Percentiles rank a stretch among this genome's conserved stretches.
phyloP scores from a whole-genome alignment of 129 eudicot genomes.

The Deinandra increscens region DNA sequence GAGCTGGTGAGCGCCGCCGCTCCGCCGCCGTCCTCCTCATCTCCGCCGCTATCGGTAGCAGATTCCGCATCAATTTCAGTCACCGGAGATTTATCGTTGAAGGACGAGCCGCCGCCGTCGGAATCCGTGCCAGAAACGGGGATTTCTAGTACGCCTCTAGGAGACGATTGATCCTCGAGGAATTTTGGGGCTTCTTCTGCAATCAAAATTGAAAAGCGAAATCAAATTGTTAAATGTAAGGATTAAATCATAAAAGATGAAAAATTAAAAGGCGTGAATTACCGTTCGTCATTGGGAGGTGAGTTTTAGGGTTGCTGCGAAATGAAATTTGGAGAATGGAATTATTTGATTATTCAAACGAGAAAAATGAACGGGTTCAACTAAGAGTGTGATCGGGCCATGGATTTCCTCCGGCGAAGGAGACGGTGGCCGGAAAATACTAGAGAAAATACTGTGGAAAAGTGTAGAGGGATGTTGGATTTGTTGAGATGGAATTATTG shows the following conservation, averaged over 20 bases:
- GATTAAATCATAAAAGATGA: background rate
- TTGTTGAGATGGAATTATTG: conserved; percentile 31
- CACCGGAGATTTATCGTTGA: conserved; percentile 29
- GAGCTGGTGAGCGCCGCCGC: conserved; percentile 3
- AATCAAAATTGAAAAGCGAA: conserved; percentile 10
- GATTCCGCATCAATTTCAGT: background rate
- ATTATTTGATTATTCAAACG: background rate
- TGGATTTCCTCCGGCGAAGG: conserved; percentile 18
- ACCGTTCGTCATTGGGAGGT: conserved; percentile 27
- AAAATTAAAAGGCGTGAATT: background rate
- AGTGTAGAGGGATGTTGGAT: conserved; percentile 5
- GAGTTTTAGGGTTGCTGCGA: conserved; percentile 18
- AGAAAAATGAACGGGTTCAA: conserved; percentile 1
- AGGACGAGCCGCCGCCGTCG: conserved; percentile 46
- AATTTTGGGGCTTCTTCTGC: conserved; percentile 6
- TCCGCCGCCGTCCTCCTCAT: conserved; percentile 15
- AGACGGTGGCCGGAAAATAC: conserved; percentile 31
- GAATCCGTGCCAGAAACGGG: conserved; percentile 57
- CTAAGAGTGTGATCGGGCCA: background rate
- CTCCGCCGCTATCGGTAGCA: conserved; percentile 19
- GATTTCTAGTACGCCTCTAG: conserved; percentile 70
- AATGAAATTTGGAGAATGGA: background rate
- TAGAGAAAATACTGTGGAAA: conserved; percentile 16
- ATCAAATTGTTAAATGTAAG: background rate
- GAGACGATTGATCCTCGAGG: conserved; percentile 45